These are phyloP conservation scores for Mucuna pruriens DNA, from an alignment of 306 rosid genomes.

Conservation along the genomic window DNA sequence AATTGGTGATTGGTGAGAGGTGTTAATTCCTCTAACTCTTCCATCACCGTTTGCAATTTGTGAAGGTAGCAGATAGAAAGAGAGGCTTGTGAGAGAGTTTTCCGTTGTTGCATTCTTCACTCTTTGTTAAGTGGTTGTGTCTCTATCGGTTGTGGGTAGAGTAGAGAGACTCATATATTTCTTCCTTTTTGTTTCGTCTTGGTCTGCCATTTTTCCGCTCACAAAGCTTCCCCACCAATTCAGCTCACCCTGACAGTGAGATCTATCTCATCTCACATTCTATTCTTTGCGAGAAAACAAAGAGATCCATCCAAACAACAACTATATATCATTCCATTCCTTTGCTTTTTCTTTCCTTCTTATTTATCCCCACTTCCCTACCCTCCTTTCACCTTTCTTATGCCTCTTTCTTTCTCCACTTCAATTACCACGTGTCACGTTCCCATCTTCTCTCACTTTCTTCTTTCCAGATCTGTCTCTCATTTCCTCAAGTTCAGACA, in stretches of 20 bases:
- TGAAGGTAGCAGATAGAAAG: neutral
- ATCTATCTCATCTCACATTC: neutral
- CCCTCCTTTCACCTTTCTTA: neutral
- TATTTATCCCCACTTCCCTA: neutral
- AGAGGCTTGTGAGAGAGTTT: slow-evolving; percentile 6
- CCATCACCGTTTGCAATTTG: neutral
- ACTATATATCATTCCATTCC: neutral
- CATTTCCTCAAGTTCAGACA: neutral
- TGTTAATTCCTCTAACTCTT: slow-evolving; percentile 11
- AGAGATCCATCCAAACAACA: neutral
- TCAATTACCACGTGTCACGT: too few species aligned
- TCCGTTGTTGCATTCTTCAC: slow-evolving; percentile 15
- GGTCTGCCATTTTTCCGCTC: slow-evolving; percentile 47
- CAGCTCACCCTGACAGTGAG: slow-evolving; percentile 16
- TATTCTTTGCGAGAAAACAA: slow-evolving; percentile 24
- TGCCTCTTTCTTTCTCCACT: too few species aligned
- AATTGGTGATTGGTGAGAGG: neutral
- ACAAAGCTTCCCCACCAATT: slow-evolving; percentile 58
- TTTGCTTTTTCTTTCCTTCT: neutral
- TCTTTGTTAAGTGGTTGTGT: slow-evolving; percentile 33
- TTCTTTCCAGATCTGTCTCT: too few species aligned
- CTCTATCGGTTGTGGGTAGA: slow-evolving; percentile 77
- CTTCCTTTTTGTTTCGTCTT: neutral
- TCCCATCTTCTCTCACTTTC: too few species aligned
- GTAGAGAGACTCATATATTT: slow-evolving; percentile 19